These are phyloP conservation scores for Phalaenopsis hybrid DNA, from an alignment of 116 monocot genomes.

Conservation along the genomic window DNA sequence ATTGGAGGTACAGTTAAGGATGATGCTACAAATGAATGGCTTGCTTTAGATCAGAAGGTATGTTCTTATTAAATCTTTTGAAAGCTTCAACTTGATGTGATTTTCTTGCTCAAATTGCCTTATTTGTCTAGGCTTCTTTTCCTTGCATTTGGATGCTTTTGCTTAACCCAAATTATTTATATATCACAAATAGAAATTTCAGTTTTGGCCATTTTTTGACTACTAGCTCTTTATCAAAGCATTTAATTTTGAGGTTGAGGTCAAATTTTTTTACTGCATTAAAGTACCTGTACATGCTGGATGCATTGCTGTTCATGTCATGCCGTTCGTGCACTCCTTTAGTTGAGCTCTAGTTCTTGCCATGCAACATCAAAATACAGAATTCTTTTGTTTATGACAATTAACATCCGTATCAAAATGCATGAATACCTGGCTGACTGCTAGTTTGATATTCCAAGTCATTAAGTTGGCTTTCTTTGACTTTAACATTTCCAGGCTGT, in stretches of 20 bases:
- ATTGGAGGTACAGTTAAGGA: conserved; percentile 91
- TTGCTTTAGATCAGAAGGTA: conserved; percentile 92
- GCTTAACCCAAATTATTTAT: too few relatives aligned
- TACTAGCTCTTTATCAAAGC: too few relatives aligned
- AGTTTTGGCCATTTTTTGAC: too few relatives aligned
- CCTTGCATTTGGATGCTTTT: not conserved
- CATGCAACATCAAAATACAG: not conserved
- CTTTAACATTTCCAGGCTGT: not conserved
- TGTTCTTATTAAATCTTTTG: not conserved
- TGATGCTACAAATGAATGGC: conserved; percentile 91
- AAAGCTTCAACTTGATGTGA: not conserved
- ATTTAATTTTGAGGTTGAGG: too few relatives aligned
- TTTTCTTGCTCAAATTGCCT: not conserved
- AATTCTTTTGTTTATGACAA: not conserved
- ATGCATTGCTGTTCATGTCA: not conserved
- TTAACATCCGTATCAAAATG: not conserved
- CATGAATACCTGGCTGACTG: not conserved
- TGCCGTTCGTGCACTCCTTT: not conserved
- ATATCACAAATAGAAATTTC: too few relatives aligned
- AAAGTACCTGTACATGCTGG: not conserved
- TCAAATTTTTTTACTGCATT: not conserved
- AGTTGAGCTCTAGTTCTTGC: not conserved
- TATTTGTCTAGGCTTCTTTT: too few relatives aligned
- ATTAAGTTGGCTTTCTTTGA: not conserved
- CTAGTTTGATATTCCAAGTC: conserved; percentile 1